phyloP scores from a whole-genome alignment of 164 flowering plant genomes.

The Pachysandra terminalis region DNA sequence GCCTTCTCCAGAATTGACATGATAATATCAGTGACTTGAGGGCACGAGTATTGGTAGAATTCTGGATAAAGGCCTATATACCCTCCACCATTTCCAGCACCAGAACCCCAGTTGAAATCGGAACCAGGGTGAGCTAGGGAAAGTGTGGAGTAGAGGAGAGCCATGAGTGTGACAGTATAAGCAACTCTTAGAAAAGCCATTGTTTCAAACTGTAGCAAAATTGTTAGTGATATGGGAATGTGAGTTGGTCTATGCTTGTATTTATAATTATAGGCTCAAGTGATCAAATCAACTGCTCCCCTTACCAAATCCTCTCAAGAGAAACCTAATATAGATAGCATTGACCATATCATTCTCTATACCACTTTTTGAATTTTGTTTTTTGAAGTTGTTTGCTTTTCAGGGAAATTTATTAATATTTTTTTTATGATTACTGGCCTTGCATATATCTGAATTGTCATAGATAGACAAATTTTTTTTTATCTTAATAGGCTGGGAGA shows the following conservation, averaged over 20 bases:
- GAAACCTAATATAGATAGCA: slow-evolving; percentile 12
- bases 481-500: no score
- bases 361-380: not conserved
- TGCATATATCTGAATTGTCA: no score
- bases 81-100: slow-evolving; percentile 18
- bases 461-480: no score
- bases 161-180: slow-evolving; percentile 16
- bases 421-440: no score
- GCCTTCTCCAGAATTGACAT: slow-evolving; percentile 64
- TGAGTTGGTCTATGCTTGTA: slow-evolving; percentile 10
- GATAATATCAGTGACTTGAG: slow-evolving; percentile 78
- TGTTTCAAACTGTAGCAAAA: slow-evolving; percentile 1
- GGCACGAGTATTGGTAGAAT: slow-evolving; percentile 68
- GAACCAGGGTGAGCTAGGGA: slow-evolving; percentile 50
- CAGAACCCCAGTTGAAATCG: slow-evolving; percentile 38
- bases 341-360: not conserved
- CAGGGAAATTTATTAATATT: not conserved
- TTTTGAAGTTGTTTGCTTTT: not conserved
- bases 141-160: slow-evolving; percentile 32
- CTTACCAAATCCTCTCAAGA: slow-evolving; percentile 35
- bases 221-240: not conserved
- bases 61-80: slow-evolving; percentile 43
- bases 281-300: slow-evolving; percentile 29
- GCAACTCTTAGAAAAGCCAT: slow-evolving; percentile 25
- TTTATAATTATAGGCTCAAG: slow-evolving; percentile 20